phyloP scores from a whole-genome alignment of 1,139 yeast species.

The Geotrichum candidum region DNA sequence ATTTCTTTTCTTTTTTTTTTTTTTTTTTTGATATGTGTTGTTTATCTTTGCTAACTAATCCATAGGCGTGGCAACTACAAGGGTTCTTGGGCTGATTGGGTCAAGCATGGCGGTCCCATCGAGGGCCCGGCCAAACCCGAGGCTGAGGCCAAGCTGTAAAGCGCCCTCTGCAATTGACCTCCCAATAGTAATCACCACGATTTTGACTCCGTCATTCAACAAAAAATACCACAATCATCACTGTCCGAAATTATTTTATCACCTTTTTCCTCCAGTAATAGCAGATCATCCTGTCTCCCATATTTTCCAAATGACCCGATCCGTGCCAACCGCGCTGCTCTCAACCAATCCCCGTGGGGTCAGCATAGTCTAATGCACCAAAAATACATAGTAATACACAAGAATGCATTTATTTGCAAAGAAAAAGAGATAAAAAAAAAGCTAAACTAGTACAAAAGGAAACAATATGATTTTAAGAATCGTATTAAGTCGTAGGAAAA shows the following conservation, averaged over 20 bases:
- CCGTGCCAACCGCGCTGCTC: not conserved
- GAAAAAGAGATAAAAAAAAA: not conserved
- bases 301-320: not conserved
- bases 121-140: conserved; percentile 5
- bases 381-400: not conserved
- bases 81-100: conserved; percentile 83
- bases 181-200: not conserved
- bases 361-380: not conserved
- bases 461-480: not conserved
- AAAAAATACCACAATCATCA: not conserved
- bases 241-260: not conserved
- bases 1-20: not conserved
- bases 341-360: not conserved
- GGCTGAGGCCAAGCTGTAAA: not conserved
- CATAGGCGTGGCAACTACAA: conserved; percentile 45
- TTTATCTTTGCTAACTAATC: conserved; percentile 1
- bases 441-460: not conserved
- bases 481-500: not conserved
- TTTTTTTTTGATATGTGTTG: not conserved
- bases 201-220: not conserved
- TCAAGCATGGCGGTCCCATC: conserved; percentile 39
- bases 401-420: not conserved
- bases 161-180: not conserved
- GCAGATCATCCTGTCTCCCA: not conserved
- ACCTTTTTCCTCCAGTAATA: not conserved